phyloP scores from a whole-genome alignment of 164 flowering plant species.

The Cinnamomum chago region DNA sequence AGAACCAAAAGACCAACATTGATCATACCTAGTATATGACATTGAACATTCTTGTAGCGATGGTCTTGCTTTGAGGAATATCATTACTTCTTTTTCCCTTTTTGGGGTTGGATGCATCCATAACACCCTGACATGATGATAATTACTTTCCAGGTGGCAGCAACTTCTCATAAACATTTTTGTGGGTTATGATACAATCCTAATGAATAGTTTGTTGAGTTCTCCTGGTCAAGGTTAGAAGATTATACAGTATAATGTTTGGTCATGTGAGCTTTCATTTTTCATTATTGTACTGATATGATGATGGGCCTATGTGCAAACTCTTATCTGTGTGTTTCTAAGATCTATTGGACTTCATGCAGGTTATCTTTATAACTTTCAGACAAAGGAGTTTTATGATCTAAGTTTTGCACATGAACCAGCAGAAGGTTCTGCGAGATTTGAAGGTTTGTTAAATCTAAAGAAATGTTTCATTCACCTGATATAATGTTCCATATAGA shows the following conservation, averaged over 20 bases:
- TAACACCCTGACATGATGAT: neutral
- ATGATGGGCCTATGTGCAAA: neutral
- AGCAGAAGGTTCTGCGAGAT: slow-evolving; percentile 58
- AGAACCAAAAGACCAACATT: too few species aligned
- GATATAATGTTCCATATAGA: neutral
- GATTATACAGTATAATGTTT: neutral
- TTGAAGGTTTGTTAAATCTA: slow-evolving; percentile 61
- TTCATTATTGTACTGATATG: neutral
- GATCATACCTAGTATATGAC: too few species aligned
- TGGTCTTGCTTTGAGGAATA: too few species aligned
- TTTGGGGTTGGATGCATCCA: neutral
- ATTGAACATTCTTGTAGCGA: too few species aligned
- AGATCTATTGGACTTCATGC: slow-evolving; percentile 21
- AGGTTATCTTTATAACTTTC: slow-evolving; percentile 88
- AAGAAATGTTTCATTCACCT: neutral
- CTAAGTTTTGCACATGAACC: slow-evolving; percentile 80
- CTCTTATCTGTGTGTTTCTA: neutral
- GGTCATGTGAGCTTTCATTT: neutral
- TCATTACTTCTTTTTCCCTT: neutral
- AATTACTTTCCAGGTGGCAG: slow-evolving; percentile 68
- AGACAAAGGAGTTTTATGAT: slow-evolving; percentile 85
- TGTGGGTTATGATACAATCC: slow-evolving; percentile 91
- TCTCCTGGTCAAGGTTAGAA: slow-evolving; percentile 81
- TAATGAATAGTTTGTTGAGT: slow-evolving; percentile 83
- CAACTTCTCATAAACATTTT: slow-evolving; percentile 90